Evolutionary conservation across 1,284 basidiomycete species (phyloP).

Genomic region (Vanrija pseudolonga): DNA sequence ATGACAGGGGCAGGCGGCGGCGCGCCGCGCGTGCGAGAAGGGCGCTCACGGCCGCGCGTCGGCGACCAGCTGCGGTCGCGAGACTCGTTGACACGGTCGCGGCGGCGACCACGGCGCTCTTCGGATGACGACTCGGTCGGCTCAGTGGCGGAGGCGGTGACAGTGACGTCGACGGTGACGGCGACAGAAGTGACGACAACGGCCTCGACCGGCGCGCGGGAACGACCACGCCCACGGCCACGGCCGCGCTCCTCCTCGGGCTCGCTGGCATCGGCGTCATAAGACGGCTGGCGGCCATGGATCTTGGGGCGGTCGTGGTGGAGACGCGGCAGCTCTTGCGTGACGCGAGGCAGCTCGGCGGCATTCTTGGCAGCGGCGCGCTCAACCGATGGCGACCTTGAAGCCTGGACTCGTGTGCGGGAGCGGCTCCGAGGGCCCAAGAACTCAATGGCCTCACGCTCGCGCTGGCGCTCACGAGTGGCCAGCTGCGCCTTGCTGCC

Average conservation of each 20-base stretch:
- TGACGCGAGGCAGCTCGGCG: neutral
- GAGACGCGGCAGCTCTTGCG: too few species aligned
- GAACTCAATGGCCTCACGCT: conserved; percentile 21
- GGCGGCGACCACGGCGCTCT: conserved; percentile 14
- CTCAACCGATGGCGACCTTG: conserved; percentile 10
- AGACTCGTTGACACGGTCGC: conserved; percentile 11
- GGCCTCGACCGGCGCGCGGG: neutral
- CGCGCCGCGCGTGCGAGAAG: conserved; percentile 8
- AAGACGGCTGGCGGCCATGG: conserved; percentile 8
- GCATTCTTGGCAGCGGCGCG: neutral
- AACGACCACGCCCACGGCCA: conserved; percentile 6
- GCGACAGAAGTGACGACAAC: neutral
- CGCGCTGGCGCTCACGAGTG: conserved; percentile 21
- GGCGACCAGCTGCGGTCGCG: conserved; percentile 19
- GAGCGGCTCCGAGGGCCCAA: conserved; percentile 8
- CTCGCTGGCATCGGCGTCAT: conserved; percentile 27
- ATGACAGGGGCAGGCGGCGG: neutral
- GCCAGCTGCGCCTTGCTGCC: conserved; percentile 16
- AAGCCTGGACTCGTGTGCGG: conserved; percentile 4
- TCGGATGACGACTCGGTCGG: neutral
- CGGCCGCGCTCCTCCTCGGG: conserved; percentile 1
- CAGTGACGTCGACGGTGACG: neutral
- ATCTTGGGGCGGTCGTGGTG: neutral
- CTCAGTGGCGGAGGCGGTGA: neutral
- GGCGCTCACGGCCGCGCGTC: conserved; percentile 6